A percentile compares a stretch with the other conserved stretches of the same genome.
These are phyloP conservation scores for Gonium pectorale DNA, from an alignment of 139 green algal genomes.

Conservation along the genomic window DNA sequence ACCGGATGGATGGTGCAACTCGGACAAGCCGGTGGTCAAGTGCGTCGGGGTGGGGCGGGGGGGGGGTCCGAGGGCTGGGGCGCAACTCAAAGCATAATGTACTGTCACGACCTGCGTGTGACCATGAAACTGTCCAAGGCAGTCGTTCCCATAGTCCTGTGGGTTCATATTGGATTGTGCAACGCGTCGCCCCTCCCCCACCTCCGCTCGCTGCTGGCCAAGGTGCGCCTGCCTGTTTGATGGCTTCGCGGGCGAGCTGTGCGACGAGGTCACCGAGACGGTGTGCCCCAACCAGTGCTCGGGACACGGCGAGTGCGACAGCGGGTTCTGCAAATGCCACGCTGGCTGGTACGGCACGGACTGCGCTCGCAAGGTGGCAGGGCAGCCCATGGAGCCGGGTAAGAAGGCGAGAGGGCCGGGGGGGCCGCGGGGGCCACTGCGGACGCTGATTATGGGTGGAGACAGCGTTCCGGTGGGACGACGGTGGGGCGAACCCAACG, in stretches of 20 bases:
- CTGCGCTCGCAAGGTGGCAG: constrained; percentile 57
- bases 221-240: constrained; percentile 55
- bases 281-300: constrained; percentile 78
- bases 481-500: too few species aligned
- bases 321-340: constrained; percentile 75
- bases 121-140: too few species aligned
- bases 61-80: background rate
- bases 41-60: background rate
- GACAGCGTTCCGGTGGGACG: too few species aligned
- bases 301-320: constrained; percentile 62
- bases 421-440: too few species aligned
- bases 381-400: constrained; percentile 42
- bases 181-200: background rate
- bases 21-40: constrained; percentile 23
- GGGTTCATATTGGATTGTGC: too few species aligned
- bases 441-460: too few species aligned
- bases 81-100: too few species aligned
- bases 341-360: constrained; percentile 71
- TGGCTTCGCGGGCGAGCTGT: constrained; percentile 55
- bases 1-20: constrained; percentile 58
- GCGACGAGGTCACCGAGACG: constrained; percentile 57
- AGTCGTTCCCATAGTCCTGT: too few species aligned
- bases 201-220: background rate
- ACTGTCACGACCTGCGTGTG: too few species aligned
- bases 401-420: too few species aligned